Evolutionary conservation across 2,329 filamentous ascomycete species (phyloP).

Genomic region (Thielaviopsis cerberus): DNA sequence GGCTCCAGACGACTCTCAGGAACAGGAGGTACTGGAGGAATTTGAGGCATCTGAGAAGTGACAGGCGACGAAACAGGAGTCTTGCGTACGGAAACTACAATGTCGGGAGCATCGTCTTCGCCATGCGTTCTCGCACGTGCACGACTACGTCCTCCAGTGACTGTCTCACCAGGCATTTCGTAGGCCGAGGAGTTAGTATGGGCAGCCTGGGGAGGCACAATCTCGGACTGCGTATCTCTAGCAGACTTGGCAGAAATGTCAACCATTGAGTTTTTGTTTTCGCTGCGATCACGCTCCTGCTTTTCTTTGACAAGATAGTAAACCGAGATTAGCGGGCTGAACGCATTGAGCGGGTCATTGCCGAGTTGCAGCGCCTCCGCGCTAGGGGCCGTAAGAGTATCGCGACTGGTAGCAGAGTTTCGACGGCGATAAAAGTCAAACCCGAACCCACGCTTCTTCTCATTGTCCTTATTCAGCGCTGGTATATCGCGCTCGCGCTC

Average conservation of each 20-base stretch:
- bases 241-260: slow-evolving; percentile 22
- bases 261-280: slow-evolving; percentile 9
- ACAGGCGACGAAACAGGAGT: slow-evolving; percentile 20
- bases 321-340: slow-evolving; percentile 75
- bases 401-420: slow-evolving; percentile 73
- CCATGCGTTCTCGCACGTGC: slow-evolving; percentile 83
- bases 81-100: slow-evolving; percentile 20
- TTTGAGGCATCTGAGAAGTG: slow-evolving; percentile 27
- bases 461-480: slow-evolving; percentile 42
- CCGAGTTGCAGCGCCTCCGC: slow-evolving; percentile 68
- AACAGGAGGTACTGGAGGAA: neutral
- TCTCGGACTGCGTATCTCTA: slow-evolving; percentile 43
- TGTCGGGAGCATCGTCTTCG: slow-evolving; percentile 71
- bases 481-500: slow-evolving; percentile 46
- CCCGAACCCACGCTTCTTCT: slow-evolving; percentile 69
- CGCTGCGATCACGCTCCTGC: slow-evolving; percentile 52
- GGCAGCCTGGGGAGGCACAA: slow-evolving; percentile 65
- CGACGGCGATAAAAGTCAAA: slow-evolving; percentile 95
- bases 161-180: slow-evolving; percentile 76
- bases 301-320: slow-evolving; percentile 97
- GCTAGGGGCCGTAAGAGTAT: slow-evolving; percentile 70
- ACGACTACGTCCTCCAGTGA: slow-evolving; percentile 64
- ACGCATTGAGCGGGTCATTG: slow-evolving; percentile 79
- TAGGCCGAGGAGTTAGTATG: slow-evolving; percentile 74
- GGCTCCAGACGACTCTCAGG: slow-evolving; percentile 34